A percentile compares a stretch with the other conserved stretches of the same genome.
Conservation (phyloP, 2,329 filamentous ascomycete genomes). For the Akanthomyces uredinophilus region DNA sequence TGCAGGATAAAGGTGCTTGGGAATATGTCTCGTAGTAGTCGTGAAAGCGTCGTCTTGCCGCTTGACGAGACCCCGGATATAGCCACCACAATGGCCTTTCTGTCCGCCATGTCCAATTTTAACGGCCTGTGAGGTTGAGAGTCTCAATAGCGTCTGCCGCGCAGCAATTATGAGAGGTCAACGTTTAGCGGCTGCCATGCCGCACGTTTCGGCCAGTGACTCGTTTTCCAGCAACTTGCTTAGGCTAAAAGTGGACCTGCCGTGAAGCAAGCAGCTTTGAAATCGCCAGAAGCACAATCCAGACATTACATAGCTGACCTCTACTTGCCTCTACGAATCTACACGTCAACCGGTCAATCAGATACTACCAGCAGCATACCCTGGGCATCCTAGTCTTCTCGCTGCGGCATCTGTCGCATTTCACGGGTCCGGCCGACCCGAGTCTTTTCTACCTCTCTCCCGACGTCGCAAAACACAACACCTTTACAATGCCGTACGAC, state of each 20-base stretch:
- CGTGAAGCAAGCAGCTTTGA: slow-evolving; percentile 1
- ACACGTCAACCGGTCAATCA: background rate
- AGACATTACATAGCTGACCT: background rate
- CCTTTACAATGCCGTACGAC: slow-evolving; percentile 28
- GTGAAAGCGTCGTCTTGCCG: slow-evolving; percentile 89
- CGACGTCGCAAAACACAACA: background rate
- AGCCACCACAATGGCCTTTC: slow-evolving; percentile 61
- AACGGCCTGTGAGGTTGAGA: background rate
- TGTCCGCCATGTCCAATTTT: slow-evolving; percentile 24
- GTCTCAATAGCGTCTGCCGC: background rate
- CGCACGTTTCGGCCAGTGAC: background rate
- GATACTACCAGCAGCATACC: background rate
- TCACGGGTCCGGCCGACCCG: background rate
- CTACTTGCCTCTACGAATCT: background rate
- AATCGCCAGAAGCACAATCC: background rate
- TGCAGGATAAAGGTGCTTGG: slow-evolving; percentile 77
- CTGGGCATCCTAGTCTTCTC: too few species aligned
- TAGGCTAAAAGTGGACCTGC: slow-evolving; percentile 10
- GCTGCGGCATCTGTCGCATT: background rate
- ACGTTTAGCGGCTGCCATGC: background rate
- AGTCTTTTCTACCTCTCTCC: background rate
- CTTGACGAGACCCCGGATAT: slow-evolving; percentile 88
- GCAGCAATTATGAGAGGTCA: background rate
- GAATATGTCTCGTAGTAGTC: slow-evolving; percentile 78
- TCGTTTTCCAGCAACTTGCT: background rate